These are phyloP conservation scores for Botryosphaeria agaves DNA, from an alignment of 2,329 filamentous ascomycete genomes.

Conservation along the genomic window DNA sequence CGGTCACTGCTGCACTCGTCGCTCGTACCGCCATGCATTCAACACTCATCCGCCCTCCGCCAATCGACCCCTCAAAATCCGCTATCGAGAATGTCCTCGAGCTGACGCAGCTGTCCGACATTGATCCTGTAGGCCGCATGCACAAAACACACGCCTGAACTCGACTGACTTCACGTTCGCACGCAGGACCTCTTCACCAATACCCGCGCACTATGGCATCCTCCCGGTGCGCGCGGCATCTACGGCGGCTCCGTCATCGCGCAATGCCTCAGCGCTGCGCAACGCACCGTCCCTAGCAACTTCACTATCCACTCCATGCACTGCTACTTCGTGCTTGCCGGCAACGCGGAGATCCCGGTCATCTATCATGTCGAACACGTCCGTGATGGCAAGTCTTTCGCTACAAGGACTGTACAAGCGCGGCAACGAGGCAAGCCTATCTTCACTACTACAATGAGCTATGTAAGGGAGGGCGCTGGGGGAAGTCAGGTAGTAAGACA, in stretches of 20 bases:
- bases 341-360: slow-evolving; percentile 68
- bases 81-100: slow-evolving; percentile 82
- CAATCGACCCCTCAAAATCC: slow-evolving; percentile 52
- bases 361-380: slow-evolving; percentile 92
- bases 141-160: neutral
- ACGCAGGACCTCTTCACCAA: slow-evolving; percentile 82
- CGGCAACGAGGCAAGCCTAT: slow-evolving; percentile 76
- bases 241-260: slow-evolving; percentile 89
- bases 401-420: slow-evolving; percentile 90
- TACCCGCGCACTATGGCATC: slow-evolving; percentile 79
- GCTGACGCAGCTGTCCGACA: slow-evolving; percentile 58
- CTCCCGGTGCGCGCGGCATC: slow-evolving; percentile 78
- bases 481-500: slow-evolving; percentile 45
- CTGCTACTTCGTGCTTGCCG: slow-evolving; percentile 95
- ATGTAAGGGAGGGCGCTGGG: slow-evolving; percentile 49
- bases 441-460: slow-evolving; percentile 89
- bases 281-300: slow-evolving; percentile 63
- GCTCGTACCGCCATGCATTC: no score
- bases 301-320: slow-evolving; percentile 93
- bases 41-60: slow-evolving; percentile 53
- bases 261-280: slow-evolving; percentile 74
- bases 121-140: slow-evolving; percentile 46
- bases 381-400: slow-evolving; percentile 75
- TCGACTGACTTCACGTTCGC: neutral
- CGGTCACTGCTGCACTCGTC: no score